Base-by-base conservation (phyloP, 495 filamentous ascomycete genomes). In the Penicillium argentinense region DNA sequence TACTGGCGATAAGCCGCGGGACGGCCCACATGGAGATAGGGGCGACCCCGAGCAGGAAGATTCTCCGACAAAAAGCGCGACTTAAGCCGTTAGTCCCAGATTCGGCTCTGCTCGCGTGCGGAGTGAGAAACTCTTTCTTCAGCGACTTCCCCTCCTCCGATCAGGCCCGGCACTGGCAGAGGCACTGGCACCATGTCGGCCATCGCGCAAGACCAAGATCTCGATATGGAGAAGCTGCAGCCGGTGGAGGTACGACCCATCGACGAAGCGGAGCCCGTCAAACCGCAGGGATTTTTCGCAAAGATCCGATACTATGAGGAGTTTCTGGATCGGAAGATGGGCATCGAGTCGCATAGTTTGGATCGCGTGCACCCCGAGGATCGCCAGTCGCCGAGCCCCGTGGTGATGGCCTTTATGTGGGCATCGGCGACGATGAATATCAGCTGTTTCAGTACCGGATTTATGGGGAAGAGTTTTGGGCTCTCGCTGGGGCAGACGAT, bases 351-450 rank as follows among this genome's bases (percentile, higher is more conserved):
- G 1, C 67, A 77, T 32, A 74, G 73, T 57, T 65, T 79, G 28
- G 66, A 73, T 42, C 73, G 78, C 19, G 76, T 75, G 39, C 62
- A 64, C 6, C 74, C 77, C n/a, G 75, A 76, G 44, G 61, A 75
- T 29, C 54, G 61, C 0, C 49, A 58, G 11, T 59, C 59, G 9
- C 59, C 63, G 5, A 66, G 64, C 39, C 32, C 53, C 0, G 36
- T 66, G 56, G 74, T 74, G 5, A 74, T 82, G 65, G 63, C 70
- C 36, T 66, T 78, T 42, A 74, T 77, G 51, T 71, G 77, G 78
- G 73, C 72, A 1, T 71, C 69, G 1, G 65, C 67, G 3, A 82
- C 77, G 9, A 76, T 79, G 65, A 80, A 83, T 42, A 69, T 78
- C 9, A 71, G 72, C 34, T 78, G 74, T 44, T 78, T 83, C 44